phyloP scores from a whole-genome alignment of 2,329 filamentous ascomycete species.

The Pyrenophora teres region DNA sequence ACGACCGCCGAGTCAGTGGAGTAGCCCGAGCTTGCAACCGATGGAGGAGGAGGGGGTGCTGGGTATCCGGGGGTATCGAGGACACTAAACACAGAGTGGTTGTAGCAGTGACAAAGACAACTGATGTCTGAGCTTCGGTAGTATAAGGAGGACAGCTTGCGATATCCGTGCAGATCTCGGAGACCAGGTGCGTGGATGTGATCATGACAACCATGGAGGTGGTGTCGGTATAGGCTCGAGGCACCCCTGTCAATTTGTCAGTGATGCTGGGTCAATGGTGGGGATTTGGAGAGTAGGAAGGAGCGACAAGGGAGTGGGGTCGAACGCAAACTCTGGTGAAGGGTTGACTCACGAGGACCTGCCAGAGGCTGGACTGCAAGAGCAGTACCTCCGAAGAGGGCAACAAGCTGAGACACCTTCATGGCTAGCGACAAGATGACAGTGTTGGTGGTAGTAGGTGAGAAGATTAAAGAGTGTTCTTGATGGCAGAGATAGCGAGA shows the following conservation, averaged over 20 bases:
- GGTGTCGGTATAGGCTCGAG: slow-evolving; percentile 29
- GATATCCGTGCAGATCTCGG: slow-evolving; percentile 45
- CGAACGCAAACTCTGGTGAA: background rate
- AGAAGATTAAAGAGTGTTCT: slow-evolving; percentile 30
- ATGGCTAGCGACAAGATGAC: slow-evolving; percentile 26
- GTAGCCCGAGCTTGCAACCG: slow-evolving; percentile 10
- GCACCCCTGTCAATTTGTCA: slow-evolving; percentile 16
- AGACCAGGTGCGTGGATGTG: slow-evolving; percentile 48
- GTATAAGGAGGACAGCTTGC: slow-evolving; percentile 45
- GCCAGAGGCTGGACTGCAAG: slow-evolving; percentile 27
- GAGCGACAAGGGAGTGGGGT: background rate
- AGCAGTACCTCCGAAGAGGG: slow-evolving; percentile 31
- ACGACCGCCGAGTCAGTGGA: slow-evolving; percentile 4
- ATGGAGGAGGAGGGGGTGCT: slow-evolving; percentile 11
- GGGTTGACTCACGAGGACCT: slow-evolving; percentile 24
- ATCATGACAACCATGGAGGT: slow-evolving; percentile 46
- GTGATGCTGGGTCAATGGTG: background rate
- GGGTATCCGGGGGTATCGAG: slow-evolving; percentile 21
- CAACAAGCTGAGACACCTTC: slow-evolving; percentile 33
- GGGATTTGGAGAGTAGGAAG: background rate
- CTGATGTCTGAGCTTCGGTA: slow-evolving; percentile 46
- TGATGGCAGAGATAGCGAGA: slow-evolving; percentile 20
- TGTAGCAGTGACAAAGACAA: slow-evolving; percentile 43
- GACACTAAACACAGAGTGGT: slow-evolving; percentile 50
- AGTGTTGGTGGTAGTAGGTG: slow-evolving; percentile 13